These are phyloP conservation scores for Xeromyces bisporus DNA, from an alignment of 495 filamentous ascomycete species.

Conservation along the genomic window DNA sequence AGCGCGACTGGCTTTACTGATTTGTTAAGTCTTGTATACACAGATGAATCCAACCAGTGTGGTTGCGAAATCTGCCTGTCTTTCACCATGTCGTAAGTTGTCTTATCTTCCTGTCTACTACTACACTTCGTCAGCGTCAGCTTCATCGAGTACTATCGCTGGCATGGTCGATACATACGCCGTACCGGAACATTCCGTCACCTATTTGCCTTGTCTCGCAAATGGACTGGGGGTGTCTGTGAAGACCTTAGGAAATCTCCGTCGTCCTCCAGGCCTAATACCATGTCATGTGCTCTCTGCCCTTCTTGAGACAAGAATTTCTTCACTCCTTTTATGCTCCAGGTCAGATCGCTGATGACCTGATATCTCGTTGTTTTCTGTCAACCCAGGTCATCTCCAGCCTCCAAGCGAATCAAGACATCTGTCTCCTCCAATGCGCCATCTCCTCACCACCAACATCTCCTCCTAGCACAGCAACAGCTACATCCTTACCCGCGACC, in stretches of 20 bases:
- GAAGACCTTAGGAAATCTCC: no score
- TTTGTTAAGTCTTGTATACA: conserved; percentile 25
- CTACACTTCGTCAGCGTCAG: not conserved
- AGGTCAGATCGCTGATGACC: not conserved
- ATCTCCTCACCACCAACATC: conserved; percentile 8
- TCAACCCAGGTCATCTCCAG: conserved; percentile 22
- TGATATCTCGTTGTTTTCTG: not conserved
- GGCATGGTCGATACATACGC: not conserved
- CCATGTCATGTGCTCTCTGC: not conserved
- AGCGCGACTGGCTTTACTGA: conserved; percentile 29
- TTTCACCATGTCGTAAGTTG: conserved; percentile 37
- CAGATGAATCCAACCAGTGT: conserved; percentile 27
- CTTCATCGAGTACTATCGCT: not conserved
- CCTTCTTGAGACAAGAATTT: not conserved
- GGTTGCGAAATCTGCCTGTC: conserved; percentile 21
- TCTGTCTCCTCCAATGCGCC: conserved; percentile 18
- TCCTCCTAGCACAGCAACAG: conserved; percentile 26
- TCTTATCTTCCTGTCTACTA: not conserved
- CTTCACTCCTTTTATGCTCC: not conserved
- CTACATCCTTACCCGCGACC: conserved; percentile 25
- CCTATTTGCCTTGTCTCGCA: no score
- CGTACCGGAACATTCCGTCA: no score
- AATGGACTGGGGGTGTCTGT: not conserved
- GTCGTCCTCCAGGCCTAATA: not conserved
- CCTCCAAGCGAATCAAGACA: conserved; percentile 29